Percentiles rank a stretch among this genome's conserved stretches.
Conservation (phyloP, 352 stramenopile species). For the Phytophthora cactorum region DNA sequence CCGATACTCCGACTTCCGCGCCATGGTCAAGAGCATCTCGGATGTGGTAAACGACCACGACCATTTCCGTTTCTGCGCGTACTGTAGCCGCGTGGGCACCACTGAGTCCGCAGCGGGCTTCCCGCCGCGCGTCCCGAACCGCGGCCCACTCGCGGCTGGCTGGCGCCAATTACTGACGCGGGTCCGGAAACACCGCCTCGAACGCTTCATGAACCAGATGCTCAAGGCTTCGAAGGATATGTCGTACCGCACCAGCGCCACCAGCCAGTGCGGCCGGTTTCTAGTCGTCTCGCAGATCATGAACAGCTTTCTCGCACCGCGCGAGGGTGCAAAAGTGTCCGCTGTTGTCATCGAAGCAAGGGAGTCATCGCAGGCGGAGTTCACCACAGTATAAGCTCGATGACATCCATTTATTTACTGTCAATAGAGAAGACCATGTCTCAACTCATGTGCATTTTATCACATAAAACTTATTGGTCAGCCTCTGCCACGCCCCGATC, state of each 20-base stretch:
- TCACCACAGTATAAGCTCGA: conserved; percentile 11
- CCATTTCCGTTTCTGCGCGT: conserved; percentile 61
- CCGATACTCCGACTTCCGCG: conserved; percentile 64
- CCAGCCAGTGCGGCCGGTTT: conserved; percentile 51
- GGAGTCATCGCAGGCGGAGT: neutral
- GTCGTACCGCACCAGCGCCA: conserved; percentile 43
- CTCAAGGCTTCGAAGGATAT: conserved; percentile 50
- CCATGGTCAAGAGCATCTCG: conserved; percentile 45
- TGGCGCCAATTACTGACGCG: conserved; percentile 26
- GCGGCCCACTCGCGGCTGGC: conserved; percentile 15
- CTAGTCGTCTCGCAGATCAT: conserved; percentile 50
- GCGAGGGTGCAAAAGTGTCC: neutral
- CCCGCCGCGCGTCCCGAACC: conserved; percentile 44
- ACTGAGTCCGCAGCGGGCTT: conserved; percentile 47
- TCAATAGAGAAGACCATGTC: too few species aligned
- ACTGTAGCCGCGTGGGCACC: conserved; percentile 57
- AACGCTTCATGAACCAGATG: conserved; percentile 50
- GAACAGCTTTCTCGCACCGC: conserved; percentile 53
- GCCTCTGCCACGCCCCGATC: conserved; percentile 14
- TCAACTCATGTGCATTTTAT: conserved; percentile 10
- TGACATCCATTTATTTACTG: conserved; percentile 19
- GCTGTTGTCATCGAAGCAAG: neutral
- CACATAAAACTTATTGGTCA: conserved; percentile 21
- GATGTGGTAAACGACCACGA: conserved; percentile 38
- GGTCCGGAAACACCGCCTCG: conserved; percentile 38